Evolutionary conservation across 2,329 filamentous ascomycete genomes (phyloP).

Genomic region (Epichloe sibirici): DNA sequence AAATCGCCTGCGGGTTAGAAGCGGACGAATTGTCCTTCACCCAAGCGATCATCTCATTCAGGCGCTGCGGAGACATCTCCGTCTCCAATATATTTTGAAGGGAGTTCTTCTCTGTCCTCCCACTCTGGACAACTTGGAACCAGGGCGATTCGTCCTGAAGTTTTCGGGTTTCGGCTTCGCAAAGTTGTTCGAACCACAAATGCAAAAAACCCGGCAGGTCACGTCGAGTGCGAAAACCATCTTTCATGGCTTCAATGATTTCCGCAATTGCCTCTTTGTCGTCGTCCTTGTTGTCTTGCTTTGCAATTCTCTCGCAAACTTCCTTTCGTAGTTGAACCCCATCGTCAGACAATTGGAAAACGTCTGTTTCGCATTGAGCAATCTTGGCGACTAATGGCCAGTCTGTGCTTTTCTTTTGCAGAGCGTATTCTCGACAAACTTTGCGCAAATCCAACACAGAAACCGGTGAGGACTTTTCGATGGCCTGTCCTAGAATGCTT

Average conservation of each 20-base stretch:
- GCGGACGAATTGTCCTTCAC: constrained; percentile 23
- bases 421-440: constrained; percentile 31
- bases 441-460: constrained; percentile 27
- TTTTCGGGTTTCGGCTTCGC: constrained; percentile 20
- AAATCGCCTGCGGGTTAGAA: constrained; percentile 19
- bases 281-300: constrained; percentile 8
- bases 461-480: constrained; percentile 20
- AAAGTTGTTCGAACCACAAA: constrained; percentile 33
- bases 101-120: constrained; percentile 7
- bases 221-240: constrained; percentile 31
- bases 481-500: constrained; percentile 19
- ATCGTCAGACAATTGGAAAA: constrained; percentile 30
- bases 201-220: constrained; percentile 33
- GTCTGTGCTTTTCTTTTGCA: constrained; percentile 22
- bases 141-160: constrained; percentile 19
- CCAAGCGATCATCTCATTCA: constrained; percentile 32
- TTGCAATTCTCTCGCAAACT: constrained; percentile 25
- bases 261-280: constrained; percentile 16
- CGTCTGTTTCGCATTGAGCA: constrained; percentile 33
- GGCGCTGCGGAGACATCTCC: constrained; percentile 32
- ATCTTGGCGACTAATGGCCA: constrained; percentile 31
- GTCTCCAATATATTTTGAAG: constrained; percentile 24
- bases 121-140: constrained; percentile 16
- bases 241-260: constrained; percentile 30
- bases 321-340: constrained; percentile 27